A percentile compares a stretch with the other conserved stretches of the same genome.
Conservation (phyloP, 257 asterid genomes). For the Solanum chaucha region DNA sequence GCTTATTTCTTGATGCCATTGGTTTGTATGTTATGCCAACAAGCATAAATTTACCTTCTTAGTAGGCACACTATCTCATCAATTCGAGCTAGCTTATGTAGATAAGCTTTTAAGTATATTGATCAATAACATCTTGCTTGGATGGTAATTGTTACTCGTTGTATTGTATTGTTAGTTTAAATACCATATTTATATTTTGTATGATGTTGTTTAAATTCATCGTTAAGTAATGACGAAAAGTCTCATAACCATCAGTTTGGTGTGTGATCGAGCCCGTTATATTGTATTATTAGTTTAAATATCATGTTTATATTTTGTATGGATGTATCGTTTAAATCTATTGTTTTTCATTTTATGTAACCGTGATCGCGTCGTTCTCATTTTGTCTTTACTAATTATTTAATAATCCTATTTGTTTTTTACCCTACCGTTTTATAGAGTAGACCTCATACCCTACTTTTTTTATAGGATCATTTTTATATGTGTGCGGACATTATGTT, state of each 20-base stretch:
- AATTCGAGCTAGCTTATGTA: neutral
- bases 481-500: too few species aligned
- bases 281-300: too few species aligned
- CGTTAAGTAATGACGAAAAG: neutral
- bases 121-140: too few species aligned
- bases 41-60: neutral
- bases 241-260: neutral
- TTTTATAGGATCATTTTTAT: too few species aligned
- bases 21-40: neutral
- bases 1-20: neutral
- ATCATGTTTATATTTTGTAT: neutral
- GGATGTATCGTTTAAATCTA: too few species aligned
- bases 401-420: too few species aligned
- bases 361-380: neutral
- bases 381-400: too few species aligned
- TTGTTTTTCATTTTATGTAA: neutral
- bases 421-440: neutral
- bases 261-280: neutral
- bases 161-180: neutral
- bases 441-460: fast-evolving
- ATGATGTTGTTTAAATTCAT: neutral
- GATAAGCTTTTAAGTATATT: neutral
- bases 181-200: neutral
- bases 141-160: neutral
- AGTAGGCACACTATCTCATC: neutral